Conservation (phyloP, 129 eudicot genomes). For the Deinandra increscens region DNA sequence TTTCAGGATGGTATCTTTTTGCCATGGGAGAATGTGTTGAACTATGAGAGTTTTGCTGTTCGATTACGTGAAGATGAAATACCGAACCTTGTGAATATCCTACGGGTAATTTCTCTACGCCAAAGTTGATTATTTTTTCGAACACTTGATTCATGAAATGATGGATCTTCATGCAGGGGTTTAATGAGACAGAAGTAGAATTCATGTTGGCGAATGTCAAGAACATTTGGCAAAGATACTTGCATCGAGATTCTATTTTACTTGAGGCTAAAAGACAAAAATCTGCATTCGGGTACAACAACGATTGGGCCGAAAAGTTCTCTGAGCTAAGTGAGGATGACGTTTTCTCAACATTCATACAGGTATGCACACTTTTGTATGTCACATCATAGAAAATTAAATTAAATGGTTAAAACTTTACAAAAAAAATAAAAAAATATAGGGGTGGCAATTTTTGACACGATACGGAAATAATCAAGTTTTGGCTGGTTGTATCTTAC, state of each 20-base stretch:
- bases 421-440: neutral
- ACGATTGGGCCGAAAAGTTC: slow-evolving; percentile 64
- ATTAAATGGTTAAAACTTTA: neutral
- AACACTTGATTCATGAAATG: neutral
- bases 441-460: neutral
- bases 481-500: neutral
- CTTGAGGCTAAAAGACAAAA: slow-evolving; percentile 91
- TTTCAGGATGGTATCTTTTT: slow-evolving; percentile 86
- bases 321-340: slow-evolving; percentile 63
- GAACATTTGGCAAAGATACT: slow-evolving; percentile 86
- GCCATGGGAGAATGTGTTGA: slow-evolving; percentile 90
- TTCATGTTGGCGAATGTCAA: slow-evolving; percentile 76
- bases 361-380: slow-evolving; percentile 43
- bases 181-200: slow-evolving; percentile 79
- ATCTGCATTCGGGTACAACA: slow-evolving; percentile 40
- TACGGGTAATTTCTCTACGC: slow-evolving; percentile 52
- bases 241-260: slow-evolving; percentile 74
- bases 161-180: slow-evolving; percentile 44
- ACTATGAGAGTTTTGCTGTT: slow-evolving; percentile 92
- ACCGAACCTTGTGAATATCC: slow-evolving; percentile 75
- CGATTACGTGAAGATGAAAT: slow-evolving; percentile 86
- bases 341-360: slow-evolving; percentile 70
- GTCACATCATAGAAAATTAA: neutral
- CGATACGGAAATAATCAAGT: neutral
- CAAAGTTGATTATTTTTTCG: neutral